Base-by-base conservation (phyloP, 306 rosid genomes). In the Quercus mongolica region DNA sequence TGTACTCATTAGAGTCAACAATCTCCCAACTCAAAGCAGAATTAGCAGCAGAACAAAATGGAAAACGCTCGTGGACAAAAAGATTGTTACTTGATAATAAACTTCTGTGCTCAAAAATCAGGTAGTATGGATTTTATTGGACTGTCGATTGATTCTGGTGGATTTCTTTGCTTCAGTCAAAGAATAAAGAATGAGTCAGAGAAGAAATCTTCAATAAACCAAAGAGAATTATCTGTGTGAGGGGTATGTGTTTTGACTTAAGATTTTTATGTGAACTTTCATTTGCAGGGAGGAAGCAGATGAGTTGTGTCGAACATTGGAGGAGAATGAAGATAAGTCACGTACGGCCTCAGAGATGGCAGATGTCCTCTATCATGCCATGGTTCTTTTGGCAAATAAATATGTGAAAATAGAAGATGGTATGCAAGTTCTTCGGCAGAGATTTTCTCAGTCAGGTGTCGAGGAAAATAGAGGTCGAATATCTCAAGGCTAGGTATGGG, bases 381-480 rank as follows among this genome's bases (percentile, higher is more conserved):
- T 92, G 94, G 97, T 91, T 85, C 78, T 91, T 46, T 74, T 91
- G 72, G 91, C 92, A 41, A 52, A 71, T 14, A 86, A 86, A 85
- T 94, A 80, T 74, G 97, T 90, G 62, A 88, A 90, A 58, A 75
- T 95, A 52, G 98, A 95, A 93, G 96, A 92, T 74, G 99, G 92
- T 80, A 52, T 95, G 76, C 86, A 87, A 79, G 84, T 87, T 80
- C 86, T 93, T 54, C 87, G 94, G 10, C 84, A 76, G 77, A 86
- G 98, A 78, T 91, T 93, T 85, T 91, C 98, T 49, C 92, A 91
- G 84, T 91, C 92, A 6, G 97, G 98, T 59, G 82, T 95, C 0
- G 97, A 79, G 31, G 31, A 3, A 28, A 28, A 28, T 4, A 28
- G 31, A 28, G 4, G 31, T 28, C 31, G 31, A 28, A 28, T 28